Percentiles rank a stretch among this genome's conserved stretches.
phyloP scores from a whole-genome alignment of 2,329 filamentous ascomycete genomes.

The Penicillium fuscoglaucum region DNA sequence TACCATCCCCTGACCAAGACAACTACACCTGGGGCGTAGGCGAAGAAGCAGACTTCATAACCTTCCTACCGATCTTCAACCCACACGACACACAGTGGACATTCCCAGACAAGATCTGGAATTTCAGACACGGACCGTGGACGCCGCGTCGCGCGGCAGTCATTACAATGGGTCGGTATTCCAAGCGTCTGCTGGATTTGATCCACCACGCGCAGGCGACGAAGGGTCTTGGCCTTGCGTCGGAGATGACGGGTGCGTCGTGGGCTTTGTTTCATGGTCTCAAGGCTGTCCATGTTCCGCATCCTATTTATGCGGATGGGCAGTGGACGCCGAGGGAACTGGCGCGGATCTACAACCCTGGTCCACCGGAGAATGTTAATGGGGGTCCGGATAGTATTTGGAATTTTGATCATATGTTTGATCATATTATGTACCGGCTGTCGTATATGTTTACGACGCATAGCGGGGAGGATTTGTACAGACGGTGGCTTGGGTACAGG shows the following conservation, averaged over 20 bases:
- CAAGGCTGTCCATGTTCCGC: slow-evolving; percentile 69
- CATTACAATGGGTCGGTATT: slow-evolving; percentile 27
- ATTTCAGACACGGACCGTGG: slow-evolving; percentile 18
- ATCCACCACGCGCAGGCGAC: slow-evolving; percentile 72
- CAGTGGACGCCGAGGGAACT: slow-evolving; percentile 57
- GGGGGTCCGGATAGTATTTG: slow-evolving; percentile 47
- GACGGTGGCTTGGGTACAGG: slow-evolving; percentile 53
- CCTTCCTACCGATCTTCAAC: slow-evolving; percentile 25
- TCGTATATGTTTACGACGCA: slow-evolving; percentile 33
- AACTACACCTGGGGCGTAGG: slow-evolving; percentile 27
- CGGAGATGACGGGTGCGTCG: slow-evolving; percentile 74
- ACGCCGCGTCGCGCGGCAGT: slow-evolving; percentile 24
- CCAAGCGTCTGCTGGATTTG: slow-evolving; percentile 20
- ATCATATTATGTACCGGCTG: slow-evolving; percentile 31
- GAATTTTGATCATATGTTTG: slow-evolving; percentile 33
- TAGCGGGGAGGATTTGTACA: slow-evolving; percentile 54
- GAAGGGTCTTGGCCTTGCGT: slow-evolving; percentile 70
- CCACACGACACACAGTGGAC: slow-evolving; percentile 25
- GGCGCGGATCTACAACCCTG: slow-evolving; percentile 58
- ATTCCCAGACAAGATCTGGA: slow-evolving; percentile 24
- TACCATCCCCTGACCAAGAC: slow-evolving; percentile 19
- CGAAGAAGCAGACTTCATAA: slow-evolving; percentile 27
- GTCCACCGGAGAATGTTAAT: slow-evolving; percentile 50
- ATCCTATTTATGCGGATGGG: slow-evolving; percentile 59
- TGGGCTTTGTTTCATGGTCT: slow-evolving; percentile 73